phyloP scores from a whole-genome alignment of 768 basidiomycete genomes.

The Serendipita sp. region DNA sequence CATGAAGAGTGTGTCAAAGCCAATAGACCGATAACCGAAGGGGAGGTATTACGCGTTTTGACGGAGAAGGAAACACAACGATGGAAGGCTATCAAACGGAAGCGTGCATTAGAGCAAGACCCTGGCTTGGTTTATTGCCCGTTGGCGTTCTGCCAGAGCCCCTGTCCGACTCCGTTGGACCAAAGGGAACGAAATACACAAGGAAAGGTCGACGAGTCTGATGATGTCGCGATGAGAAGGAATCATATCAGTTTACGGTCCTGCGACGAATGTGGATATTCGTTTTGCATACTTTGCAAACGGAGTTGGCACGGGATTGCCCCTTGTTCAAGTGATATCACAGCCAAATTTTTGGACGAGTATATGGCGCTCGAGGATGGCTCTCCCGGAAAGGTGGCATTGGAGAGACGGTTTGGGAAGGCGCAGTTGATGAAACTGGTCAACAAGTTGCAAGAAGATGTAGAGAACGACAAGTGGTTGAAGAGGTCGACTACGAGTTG shows the following conservation, averaged over 20 bases:
- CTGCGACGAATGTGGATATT: slow-evolving; percentile 54
- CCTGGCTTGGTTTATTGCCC: slow-evolving; percentile 37
- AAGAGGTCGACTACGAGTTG: slow-evolving; percentile 43
- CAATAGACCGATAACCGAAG: slow-evolving; percentile 42
- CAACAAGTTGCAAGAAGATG: slow-evolving; percentile 50
- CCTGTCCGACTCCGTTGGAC: slow-evolving; percentile 41
- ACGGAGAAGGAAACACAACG: slow-evolving; percentile 46
- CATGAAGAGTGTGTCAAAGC: slow-evolving; percentile 63
- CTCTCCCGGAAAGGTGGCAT: slow-evolving; percentile 29
- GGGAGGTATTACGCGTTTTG: slow-evolving; percentile 58
- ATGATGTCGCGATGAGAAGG: slow-evolving; percentile 49
- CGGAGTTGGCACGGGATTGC: slow-evolving; percentile 59
- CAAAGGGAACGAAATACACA: neutral
- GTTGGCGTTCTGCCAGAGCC: slow-evolving; percentile 61
- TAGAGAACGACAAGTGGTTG: slow-evolving; percentile 60
- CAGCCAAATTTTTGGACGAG: slow-evolving; percentile 47
- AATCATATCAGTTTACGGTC: slow-evolving; percentile 42
- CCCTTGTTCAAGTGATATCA: slow-evolving; percentile 49
- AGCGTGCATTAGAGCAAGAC: slow-evolving; percentile 60
- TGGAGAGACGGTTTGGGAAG: slow-evolving; percentile 54
- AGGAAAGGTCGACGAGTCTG: slow-evolving; percentile 9
- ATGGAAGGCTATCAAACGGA: slow-evolving; percentile 66
- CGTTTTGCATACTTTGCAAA: slow-evolving; percentile 72
- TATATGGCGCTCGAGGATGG: slow-evolving; percentile 45
- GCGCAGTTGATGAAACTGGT: slow-evolving; percentile 46